Percentiles rank a stretch among this genome's conserved stretches.
Evolutionary conservation across 2,329 filamentous ascomycete species (phyloP).

Genomic region (Ophiostoma piceae): DNA sequence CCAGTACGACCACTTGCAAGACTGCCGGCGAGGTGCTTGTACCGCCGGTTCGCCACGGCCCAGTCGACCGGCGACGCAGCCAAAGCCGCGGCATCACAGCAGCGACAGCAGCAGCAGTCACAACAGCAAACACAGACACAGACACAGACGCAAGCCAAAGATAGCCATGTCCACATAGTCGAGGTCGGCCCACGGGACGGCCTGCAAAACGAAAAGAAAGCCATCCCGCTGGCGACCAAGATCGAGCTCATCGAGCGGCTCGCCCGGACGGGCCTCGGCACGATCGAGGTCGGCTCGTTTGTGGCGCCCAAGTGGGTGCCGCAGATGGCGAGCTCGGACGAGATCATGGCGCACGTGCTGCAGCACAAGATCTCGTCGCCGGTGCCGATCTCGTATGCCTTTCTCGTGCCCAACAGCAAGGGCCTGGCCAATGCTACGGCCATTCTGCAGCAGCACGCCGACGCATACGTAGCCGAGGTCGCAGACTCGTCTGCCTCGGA

Average conservation of each 20-base stretch:
- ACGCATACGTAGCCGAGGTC: conserved; percentile 41
- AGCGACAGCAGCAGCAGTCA: background rate
- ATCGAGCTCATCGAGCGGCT: conserved; percentile 68
- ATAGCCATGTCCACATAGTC: conserved; percentile 47
- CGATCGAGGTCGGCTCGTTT: conserved; percentile 78
- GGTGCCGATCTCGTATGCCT: conserved; percentile 65
- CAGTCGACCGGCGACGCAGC: conserved; percentile 14
- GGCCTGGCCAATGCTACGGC: conserved; percentile 60
- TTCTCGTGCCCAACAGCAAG: conserved; percentile 71
- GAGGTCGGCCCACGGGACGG: conserved; percentile 83
- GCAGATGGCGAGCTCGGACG: conserved; percentile 76
- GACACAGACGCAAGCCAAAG: background rate
- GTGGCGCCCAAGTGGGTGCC: conserved; percentile 82
- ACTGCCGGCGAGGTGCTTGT: background rate
- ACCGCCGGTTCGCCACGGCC: conserved; percentile 20
- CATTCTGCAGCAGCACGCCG: conserved; percentile 49
- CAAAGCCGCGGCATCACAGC: background rate
- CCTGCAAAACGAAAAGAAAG: conserved; percentile 76
- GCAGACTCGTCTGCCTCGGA: conserved; percentile 53
- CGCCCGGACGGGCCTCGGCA: conserved; percentile 60
- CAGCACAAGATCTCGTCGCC: conserved; percentile 50
- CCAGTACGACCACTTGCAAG: background rate
- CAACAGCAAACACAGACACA: conserved; percentile 3
- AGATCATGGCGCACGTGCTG: conserved; percentile 66
- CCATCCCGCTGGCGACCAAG: conserved; percentile 66